A percentile compares a stretch with the other conserved stretches of the same genome.
phyloP scores from a whole-genome alignment of 768 basidiomycete species.

The Lanmaoa rubissima region DNA sequence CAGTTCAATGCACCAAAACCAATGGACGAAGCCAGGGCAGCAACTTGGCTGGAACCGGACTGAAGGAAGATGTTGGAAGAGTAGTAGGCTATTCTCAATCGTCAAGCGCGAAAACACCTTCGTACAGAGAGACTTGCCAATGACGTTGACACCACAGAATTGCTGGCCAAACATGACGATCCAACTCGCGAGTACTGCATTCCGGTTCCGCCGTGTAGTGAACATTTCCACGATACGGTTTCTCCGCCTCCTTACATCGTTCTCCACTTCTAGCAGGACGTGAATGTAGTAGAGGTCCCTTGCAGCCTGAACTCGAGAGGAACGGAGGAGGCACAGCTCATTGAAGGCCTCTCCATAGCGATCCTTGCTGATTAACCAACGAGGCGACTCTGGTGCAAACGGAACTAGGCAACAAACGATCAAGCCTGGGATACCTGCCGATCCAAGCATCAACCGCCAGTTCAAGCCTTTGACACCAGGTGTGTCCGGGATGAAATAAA shows the following conservation, averaged over 20 bases:
- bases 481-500: conserved; percentile 51
- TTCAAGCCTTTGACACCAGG: conserved; percentile 58
- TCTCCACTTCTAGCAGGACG: conserved; percentile 65
- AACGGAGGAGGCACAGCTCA: conserved; percentile 65
- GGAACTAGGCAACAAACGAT: conserved; percentile 44
- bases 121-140: conserved; percentile 20
- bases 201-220: conserved; percentile 68
- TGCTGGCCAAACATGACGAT: conserved; percentile 82
- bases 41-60: conserved; percentile 51
- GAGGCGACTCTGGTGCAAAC: conserved; percentile 67
- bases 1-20: conserved; percentile 70
- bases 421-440: conserved; percentile 58
- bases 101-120: background rate
- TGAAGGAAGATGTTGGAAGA: conserved; percentile 70
- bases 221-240: conserved; percentile 68
- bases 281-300: conserved; percentile 81
- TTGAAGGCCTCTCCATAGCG: conserved; percentile 67
- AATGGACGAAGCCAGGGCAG: conserved; percentile 62
- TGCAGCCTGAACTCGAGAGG: conserved; percentile 72
- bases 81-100: conserved; percentile 59
- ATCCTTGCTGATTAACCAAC: conserved; percentile 82
- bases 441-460: conserved; percentile 80
- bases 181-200: conserved; percentile 58
- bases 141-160: conserved; percentile 81
- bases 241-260: conserved; percentile 50